phyloP scores from a whole-genome alignment of 805 yeast genomes.

The Cyberlindnera mississippiensis region DNA sequence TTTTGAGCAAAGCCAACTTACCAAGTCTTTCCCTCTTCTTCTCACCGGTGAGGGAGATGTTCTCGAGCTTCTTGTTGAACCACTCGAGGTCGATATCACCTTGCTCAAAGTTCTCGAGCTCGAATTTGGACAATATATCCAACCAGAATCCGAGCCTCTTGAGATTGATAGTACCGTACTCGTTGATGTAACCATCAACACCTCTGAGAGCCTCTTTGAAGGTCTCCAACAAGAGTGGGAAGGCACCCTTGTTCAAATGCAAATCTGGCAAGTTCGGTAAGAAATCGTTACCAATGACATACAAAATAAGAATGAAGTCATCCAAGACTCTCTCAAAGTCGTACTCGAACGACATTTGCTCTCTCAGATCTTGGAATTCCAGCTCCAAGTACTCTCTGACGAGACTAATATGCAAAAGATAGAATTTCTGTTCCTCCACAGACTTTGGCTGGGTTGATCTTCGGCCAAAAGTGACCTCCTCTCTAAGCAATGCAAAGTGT shows the following conservation, averaged over 20 bases:
- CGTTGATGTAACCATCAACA: constrained; percentile 81
- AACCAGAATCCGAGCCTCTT: constrained; percentile 72
- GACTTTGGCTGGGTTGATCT: constrained; percentile 37
- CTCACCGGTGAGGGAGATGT: constrained; percentile 69
- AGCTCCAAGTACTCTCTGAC: constrained; percentile 87
- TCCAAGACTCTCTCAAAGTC: constrained; percentile 87
- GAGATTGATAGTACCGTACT: constrained; percentile 76
- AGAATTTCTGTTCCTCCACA: constrained; percentile 77
- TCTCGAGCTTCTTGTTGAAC: constrained; percentile 83
- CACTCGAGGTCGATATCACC: constrained; percentile 82
- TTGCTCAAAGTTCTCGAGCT: constrained; percentile 79
- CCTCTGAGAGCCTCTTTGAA: constrained; percentile 75
- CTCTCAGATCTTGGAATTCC: constrained; percentile 73
- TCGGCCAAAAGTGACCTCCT: constrained; percentile 87
- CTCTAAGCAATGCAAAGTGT: constrained; percentile 91
- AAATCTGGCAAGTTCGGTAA: constrained; percentile 94
- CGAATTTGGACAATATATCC: constrained; percentile 71
- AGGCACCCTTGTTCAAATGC: constrained; percentile 91
- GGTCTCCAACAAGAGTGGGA: constrained; percentile 85
- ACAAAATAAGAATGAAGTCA: constrained; percentile 88
- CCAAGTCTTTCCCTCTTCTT: constrained; percentile 63
- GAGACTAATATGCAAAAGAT: constrained; percentile 75
- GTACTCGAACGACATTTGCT: constrained; percentile 58
- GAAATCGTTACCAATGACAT: constrained; percentile 97
- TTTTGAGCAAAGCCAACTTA: constrained; percentile 58